Evolutionary conservation across 768 basidiomycete species (phyloP), one percentile per base, ranked within the genome.

Genomic region (Suillus discolor): DNA sequence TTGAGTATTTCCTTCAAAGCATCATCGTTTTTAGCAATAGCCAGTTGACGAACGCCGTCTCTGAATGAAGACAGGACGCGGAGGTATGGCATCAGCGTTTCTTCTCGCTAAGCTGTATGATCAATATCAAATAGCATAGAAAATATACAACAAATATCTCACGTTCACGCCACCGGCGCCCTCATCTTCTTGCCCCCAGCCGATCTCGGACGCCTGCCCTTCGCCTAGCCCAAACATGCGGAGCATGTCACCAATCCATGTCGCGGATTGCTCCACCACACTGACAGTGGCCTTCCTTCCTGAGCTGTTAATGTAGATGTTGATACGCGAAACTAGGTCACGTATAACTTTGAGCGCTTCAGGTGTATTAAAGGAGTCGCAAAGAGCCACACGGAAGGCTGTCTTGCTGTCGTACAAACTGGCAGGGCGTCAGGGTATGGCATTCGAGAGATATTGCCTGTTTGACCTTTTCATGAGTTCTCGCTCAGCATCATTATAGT

Each of bases 321-420:
- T 98, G 8, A 92, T 88, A 55, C 86, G 84, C 4, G 92, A 92
- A 55, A 98, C 88, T 44, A 99, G 81, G 66, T 96, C 91, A 15
- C 91, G 84, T 20, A 99, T 79, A 64, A 88, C 80, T 70, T 86
- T 84, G 28, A 99, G 77, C 0, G 95, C 96, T 20, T 80, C 83
- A 3, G 96, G 94, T 0, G 97, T 99, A 75, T 99, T 96, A 84
- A 99, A 97, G 0, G 96, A 98, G 77, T 99, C 97, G 78, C 92
- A 96, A 57, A 99, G 88, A 0, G 96, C 93, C 15, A 80, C 82
- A 62, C 94, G 89, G 84, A 99, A 97, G 9, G 85, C 82, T 49
- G 83, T 70, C 75, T 96, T 96, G 57, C 89, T 87, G 62, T 87
- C 80, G 69, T 91, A 83, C 42, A 96, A 81, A 70, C 95, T 97